Evolutionary conservation across 2,329 filamentous ascomycete genomes (phyloP), one percentile per base, ranked within the genome.

Genomic region (Fusarium beomiforme): DNA sequence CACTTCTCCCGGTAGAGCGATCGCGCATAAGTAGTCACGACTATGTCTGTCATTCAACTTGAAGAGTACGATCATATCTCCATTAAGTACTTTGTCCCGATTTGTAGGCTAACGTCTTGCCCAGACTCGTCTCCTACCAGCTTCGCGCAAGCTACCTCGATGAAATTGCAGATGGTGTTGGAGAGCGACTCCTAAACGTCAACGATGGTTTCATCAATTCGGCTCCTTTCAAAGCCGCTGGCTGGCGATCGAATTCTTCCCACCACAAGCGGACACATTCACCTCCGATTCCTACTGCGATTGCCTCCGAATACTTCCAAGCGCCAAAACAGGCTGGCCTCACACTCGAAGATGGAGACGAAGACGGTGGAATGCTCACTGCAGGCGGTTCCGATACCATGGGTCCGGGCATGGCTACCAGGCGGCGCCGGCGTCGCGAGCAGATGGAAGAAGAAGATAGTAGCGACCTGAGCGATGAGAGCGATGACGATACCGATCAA

Each of bases 401-500:
- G 53, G 92, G 90, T 0, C 91, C 90, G 2, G 89, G 88, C 36
- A 86, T 90, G 75, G 88, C 90, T 34, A 90, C 88, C 57, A 90
- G 92, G 78, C 87, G 91, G 70, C 87, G 92, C 71, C 81, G 88
- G 68, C 85, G 89, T 57, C 84, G 91, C 67, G 92, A 95, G 80
- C 91, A 93, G 79, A 88, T 93, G 83, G 92, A 94, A 73, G 93
- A 96, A 76, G 92, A 94, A 63, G 93, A 95, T 77, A 96, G 93
- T 80, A 95, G 92, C 77, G 93, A 95, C 75, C 83, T 95, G 58
- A 94, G 91, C 78, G 93, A 96, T 75, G 92, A 95, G 73, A 95
- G 92, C 75, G 93, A 96, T 54, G 92, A 95, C 26, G 92, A 94
- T 56, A 85, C 88, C 3, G 91, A 93, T 61, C 87, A 90, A 68